Conservation (phyloP, 345 rosid species). For the Citrus sp. region DNA sequence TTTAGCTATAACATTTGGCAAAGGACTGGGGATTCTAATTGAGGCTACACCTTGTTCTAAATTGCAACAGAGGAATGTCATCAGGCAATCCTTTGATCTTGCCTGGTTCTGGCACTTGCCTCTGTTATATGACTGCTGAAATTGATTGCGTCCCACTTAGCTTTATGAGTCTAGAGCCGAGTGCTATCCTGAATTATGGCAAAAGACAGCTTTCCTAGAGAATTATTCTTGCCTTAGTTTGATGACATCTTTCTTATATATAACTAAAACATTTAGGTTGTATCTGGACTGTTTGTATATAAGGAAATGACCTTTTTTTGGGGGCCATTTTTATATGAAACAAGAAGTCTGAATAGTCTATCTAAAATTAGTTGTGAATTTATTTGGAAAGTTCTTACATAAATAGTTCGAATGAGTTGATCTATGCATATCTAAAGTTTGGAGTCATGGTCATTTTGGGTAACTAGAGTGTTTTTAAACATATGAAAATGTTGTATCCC, state of each 20-base stretch:
- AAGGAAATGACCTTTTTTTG: background rate
- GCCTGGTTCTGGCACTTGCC: background rate
- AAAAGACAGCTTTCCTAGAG: background rate
- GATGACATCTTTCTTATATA: background rate
- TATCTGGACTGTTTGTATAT: background rate
- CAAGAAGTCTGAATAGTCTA: background rate
- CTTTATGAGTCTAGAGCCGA: background rate
- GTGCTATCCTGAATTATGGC: background rate
- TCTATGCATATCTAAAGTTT: background rate
- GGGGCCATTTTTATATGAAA: background rate
- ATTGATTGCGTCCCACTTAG: background rate
- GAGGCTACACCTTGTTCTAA: background rate
- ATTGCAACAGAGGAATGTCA: background rate
- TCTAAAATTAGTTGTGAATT: background rate
- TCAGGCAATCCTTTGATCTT: background rate
- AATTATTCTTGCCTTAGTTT: background rate
- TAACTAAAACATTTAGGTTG: background rate
- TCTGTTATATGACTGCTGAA: background rate
- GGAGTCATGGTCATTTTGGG: background rate
- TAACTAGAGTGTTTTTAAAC: conserved; percentile 2
- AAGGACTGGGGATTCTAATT: background rate
- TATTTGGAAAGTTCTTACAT: background rate
- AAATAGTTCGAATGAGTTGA: background rate
- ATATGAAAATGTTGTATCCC: background rate
- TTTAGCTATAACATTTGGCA: background rate